Evolutionary conservation across 345 rosid genomes (phyloP), one percentile per base, ranked within the genome.

Genomic region (Sonneratia caseolaris): DNA sequence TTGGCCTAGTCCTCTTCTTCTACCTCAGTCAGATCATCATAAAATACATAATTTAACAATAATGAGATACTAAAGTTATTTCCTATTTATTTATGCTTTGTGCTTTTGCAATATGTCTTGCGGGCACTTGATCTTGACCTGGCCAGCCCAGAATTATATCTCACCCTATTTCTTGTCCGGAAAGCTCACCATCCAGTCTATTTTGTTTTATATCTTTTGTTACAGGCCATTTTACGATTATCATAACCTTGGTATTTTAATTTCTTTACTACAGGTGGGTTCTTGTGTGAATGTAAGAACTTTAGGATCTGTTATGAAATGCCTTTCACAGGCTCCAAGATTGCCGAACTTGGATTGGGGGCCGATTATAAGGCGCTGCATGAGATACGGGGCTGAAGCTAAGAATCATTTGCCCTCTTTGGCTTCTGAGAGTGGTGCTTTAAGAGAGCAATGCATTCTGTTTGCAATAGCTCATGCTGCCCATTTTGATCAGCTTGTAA

Each of bases 271-370:
- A 56, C 84, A 91, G 97, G 81, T 43, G 32, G 85, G 82, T 82
- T 67, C 48, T 64, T 22, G 53, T 68, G 66, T 73, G 32, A 72
- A 70, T 65, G 73, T 80, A 67, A 78, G 76, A 72, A 78, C 89
- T 36, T 71, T 87, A 64, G 79, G 78, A 32, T 72, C 89, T 70
- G 83, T 83, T 75, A 77, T 93, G 75, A 86, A 87, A 84, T 93
- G 91, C 82, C 90, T 93, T 77, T 85, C 90, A 64, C 81, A 19
- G 69, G 91, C 98, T 77, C 97, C 94, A 10, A 86, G 96, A 82
- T 80, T 94, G 71, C 96, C 97, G 49, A 78, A 80, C 73, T 75
- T 91, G 76, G 91, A 91, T 55, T 94, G 96, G 97, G 97, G 94
- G 70, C 84, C 87, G 67, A 82, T 89, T 49, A 67, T 91, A 61